phyloP scores from a whole-genome alignment of 2,329 filamentous ascomycete genomes.

The Hysterium pulicare region DNA sequence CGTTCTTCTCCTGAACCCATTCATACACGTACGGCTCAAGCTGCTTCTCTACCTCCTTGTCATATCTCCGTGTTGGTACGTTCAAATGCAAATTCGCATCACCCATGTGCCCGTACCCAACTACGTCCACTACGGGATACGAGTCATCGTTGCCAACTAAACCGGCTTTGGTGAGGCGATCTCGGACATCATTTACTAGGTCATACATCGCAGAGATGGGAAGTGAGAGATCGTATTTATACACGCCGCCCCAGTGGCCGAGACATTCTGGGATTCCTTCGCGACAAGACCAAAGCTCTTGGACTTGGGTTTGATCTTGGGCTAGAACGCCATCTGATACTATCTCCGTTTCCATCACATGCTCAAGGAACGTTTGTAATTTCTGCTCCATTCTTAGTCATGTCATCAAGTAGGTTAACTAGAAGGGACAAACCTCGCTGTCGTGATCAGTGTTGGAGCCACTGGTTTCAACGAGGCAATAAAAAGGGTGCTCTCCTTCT shows the following conservation, averaged over 20 bases:
- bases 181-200: slow-evolving; percentile 80
- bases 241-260: slow-evolving; percentile 88
- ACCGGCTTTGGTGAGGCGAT: slow-evolving; percentile 68
- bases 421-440: slow-evolving; percentile 48
- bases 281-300: slow-evolving; percentile 83
- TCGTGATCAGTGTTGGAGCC: slow-evolving; percentile 94
- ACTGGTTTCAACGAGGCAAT: slow-evolving; percentile 94
- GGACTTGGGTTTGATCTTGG: slow-evolving; percentile 87
- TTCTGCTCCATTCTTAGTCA: slow-evolving; percentile 54
- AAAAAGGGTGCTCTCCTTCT: slow-evolving; percentile 84
- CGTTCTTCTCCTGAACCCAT: slow-evolving; percentile 84
- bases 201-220: slow-evolving; percentile 82
- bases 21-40: slow-evolving; percentile 97
- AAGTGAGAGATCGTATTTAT: slow-evolving; percentile 98
- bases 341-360: slow-evolving; percentile 84
- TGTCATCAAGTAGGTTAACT: not conserved
- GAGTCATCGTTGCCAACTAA: slow-evolving; percentile 70
- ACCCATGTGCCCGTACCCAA: slow-evolving; percentile 98
- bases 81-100: slow-evolving; percentile 95
- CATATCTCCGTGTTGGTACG: slow-evolving; percentile 76
- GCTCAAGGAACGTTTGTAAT: slow-evolving; percentile 82
- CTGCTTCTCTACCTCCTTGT: slow-evolving; percentile 78
- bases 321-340: slow-evolving; percentile 87
- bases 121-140: slow-evolving; percentile 79
- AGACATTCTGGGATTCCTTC: slow-evolving; percentile 89